A percentile compares a stretch with the other conserved stretches of the same genome.
Conservation (phyloP, 2,329 filamentous ascomycete genomes). For the Fusarium tupiense region DNA sequence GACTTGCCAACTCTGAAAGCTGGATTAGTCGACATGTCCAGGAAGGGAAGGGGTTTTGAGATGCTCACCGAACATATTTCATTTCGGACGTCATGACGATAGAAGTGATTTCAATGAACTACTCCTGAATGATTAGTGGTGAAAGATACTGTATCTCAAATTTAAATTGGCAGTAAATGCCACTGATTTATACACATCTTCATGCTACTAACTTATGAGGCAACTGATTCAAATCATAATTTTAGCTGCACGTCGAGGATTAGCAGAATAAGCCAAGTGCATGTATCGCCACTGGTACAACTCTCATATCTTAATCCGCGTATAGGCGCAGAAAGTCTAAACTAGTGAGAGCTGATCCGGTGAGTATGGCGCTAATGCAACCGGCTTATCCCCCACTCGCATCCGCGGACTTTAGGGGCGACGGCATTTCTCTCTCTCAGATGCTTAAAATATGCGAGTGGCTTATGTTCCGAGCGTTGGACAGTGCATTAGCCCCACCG, state of each 20-base stretch:
- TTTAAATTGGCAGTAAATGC: no score
- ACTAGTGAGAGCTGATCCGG: background rate
- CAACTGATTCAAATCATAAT: accelerated
- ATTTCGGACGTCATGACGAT: background rate
- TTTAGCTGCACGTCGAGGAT: accelerated
- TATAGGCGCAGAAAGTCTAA: background rate
- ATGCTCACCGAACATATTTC: background rate
- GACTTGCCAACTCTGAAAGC: background rate
- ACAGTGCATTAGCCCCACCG: background rate
- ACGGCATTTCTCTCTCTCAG: background rate
- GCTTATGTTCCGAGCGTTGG: background rate
- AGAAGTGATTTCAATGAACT: accelerated
- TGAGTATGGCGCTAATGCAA: background rate
- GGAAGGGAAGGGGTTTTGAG: accelerated
- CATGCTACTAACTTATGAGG: accelerated
- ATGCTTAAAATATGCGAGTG: background rate
- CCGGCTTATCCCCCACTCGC: background rate
- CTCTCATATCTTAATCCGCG: background rate
- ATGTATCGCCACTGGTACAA: background rate
- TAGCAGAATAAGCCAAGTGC: background rate
- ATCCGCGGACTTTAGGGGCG: background rate
- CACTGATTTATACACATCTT: accelerated
- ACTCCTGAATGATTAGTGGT: background rate
- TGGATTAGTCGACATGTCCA: accelerated
- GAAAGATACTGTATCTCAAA: background rate